These are phyloP conservation scores for Globisporangium polare DNA, from an alignment of 352 stramenopile species.

Conservation along the genomic window DNA sequence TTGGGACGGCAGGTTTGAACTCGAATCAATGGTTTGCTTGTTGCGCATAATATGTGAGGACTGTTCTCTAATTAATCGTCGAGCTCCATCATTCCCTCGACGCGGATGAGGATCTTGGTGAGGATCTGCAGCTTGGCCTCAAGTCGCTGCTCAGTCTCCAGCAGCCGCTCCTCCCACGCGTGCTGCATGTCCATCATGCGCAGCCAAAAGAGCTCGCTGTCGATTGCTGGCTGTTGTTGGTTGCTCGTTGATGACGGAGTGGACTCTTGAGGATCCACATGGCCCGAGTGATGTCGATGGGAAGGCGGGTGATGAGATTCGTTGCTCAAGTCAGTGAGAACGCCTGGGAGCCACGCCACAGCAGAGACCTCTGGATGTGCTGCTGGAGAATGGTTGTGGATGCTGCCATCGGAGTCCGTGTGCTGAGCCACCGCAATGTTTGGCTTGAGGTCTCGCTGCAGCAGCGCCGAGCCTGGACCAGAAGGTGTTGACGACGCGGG, in stretches of 20 bases:
- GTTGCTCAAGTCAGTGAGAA: neutral
- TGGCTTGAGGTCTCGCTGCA: neutral
- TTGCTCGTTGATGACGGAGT: neutral
- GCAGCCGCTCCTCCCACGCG: constrained; percentile 46
- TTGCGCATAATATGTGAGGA: neutral
- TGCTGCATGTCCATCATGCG: constrained; percentile 58
- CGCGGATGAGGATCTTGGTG: constrained; percentile 60
- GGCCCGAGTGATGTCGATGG: neutral
- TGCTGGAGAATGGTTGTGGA: neutral
- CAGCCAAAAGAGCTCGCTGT: constrained; percentile 42
- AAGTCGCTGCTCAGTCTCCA: constrained; percentile 62
- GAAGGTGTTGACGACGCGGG: too few species aligned
- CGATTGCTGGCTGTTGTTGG: constrained; percentile 4
- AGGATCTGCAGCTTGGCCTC: constrained; percentile 65
- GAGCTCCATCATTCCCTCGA: constrained; percentile 56
- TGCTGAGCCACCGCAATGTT: neutral
- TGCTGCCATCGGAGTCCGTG: neutral
- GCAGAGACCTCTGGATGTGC: neutral
- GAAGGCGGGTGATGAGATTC: neutral
- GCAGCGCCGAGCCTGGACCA: neutral
- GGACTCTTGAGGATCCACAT: neutral
- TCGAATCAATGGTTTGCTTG: neutral
- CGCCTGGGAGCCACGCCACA: neutral
- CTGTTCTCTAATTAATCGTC: constrained; percentile 28
- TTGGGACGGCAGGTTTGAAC: neutral